Evolutionary conservation across 2,329 filamentous ascomycete species (phyloP), one percentile per base, ranked within the genome.

Genomic region (Neocatenulostroma microsporum): DNA sequence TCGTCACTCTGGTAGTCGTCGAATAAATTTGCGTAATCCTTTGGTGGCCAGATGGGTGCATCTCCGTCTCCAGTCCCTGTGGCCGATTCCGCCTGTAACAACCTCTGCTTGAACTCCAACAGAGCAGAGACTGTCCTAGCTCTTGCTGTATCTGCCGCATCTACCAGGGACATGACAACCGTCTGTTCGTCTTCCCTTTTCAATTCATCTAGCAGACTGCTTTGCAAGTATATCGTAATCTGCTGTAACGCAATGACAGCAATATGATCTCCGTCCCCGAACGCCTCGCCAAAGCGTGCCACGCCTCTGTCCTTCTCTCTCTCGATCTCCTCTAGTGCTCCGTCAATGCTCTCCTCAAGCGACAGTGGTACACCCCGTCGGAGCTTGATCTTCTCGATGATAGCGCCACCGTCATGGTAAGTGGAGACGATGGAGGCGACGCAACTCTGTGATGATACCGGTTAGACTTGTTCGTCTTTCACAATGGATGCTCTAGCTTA

Each of bases 251-350:
- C 47, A 8, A 54, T 54, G 30, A 59, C 46, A 11, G 53, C 51
- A 9, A 52, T 41, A 21, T 50, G 38, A 37, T 59, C 56, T n/a
- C 55, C 56, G 11, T 49, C 34, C 25, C 55, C 49, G 36, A 59
- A 59, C 7, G 44, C 48, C 28, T 47, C 43, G 5, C 55, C 56
- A 20, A 56, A 56, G 3, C 53, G 42, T 11, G 40, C 38, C 20
- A 56, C 33, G 11, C 55, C 56, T n/a, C 49, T 38, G 32, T 51
- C 41, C 43, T 50, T 50, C 42, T 57, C 56, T 17, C 40, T 45
- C 42, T 57, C 53, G 32, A 59, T 57, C 44, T 56, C 56, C 15
- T 51, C 44, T 2, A 53, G 50, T 7, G 54, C 56, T 26, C 51
- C 44, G 27, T 50, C 47, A 15, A 58, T 51, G n/a, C 47, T 53